Conservation (phyloP, 208 protist genomes). For the Acanthamoeba sp. region DNA sequence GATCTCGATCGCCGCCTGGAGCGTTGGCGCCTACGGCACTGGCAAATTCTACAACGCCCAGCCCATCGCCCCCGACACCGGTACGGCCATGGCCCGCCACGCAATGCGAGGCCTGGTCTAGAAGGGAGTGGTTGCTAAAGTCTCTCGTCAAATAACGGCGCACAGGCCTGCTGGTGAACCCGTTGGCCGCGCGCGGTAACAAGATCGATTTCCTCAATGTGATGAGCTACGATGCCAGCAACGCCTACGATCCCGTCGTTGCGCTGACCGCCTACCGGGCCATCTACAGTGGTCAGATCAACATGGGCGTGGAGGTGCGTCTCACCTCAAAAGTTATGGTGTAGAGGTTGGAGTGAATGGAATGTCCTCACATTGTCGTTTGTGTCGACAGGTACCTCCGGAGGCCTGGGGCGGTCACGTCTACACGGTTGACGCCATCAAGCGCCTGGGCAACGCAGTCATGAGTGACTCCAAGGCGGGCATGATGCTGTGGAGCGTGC, state of each 20-base stretch:
- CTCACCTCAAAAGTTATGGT: no score
- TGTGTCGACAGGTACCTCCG: no score
- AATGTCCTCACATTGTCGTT: no score
- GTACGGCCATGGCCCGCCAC: not conserved
- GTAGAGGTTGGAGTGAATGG: no score
- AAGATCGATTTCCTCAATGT: not conserved
- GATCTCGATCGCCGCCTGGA: constrained; percentile 1
- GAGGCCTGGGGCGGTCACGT: not conserved
- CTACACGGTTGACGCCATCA: not conserved
- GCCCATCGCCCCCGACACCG: not conserved
- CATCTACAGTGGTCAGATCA: constrained; percentile 3
- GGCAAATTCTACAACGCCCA: not conserved
- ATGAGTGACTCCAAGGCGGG: not conserved
- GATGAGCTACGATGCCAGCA: constrained; percentile 26
- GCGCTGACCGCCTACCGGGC: constrained; percentile 4
- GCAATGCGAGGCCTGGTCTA: not conserved
- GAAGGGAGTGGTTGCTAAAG: no score
- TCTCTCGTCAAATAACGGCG: no score
- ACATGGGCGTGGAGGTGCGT: not conserved
- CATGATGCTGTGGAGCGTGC: constrained; percentile 16
- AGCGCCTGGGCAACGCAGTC: not conserved
- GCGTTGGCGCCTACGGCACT: constrained; percentile 11
- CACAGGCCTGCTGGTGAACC: not conserved
- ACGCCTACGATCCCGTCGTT: not conserved
- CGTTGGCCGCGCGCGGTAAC: not conserved